These are phyloP conservation scores for Carallia brachiata DNA, from an alignment of 345 rosid species.

Conservation along the genomic window DNA sequence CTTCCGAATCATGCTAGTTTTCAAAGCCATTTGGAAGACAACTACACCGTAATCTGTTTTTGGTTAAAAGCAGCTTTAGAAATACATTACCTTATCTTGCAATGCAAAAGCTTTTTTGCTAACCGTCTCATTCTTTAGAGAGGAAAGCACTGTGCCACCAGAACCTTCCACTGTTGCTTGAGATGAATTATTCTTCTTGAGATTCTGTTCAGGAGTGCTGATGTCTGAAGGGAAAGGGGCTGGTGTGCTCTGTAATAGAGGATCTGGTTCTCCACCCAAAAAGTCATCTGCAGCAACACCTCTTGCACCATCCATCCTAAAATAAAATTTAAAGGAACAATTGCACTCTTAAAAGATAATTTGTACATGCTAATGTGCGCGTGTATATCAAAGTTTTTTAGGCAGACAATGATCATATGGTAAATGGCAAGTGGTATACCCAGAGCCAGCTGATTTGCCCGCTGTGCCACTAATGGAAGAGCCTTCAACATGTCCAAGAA, in stretches of 20 bases:
- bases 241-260: constrained; percentile 26
- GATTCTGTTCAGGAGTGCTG: constrained; percentile 40
- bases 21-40: constrained; percentile 8
- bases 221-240: constrained; percentile 28
- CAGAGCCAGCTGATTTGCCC: constrained; percentile 31
- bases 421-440: constrained; percentile 31
- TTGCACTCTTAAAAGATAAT: not conserved
- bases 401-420: too few species aligned
- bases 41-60: not conserved
- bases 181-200: constrained; percentile 33
- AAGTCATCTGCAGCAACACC: constrained; percentile 32
- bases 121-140: constrained; percentile 66
- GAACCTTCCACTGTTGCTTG: constrained; percentile 48
- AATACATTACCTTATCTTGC: constrained; percentile 79
- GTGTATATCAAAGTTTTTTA: too few species aligned
- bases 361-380: too few species aligned
- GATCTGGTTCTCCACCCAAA: constrained; percentile 36
- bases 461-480: constrained; percentile 35
- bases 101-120: constrained; percentile 77
- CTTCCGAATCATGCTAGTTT: not conserved
- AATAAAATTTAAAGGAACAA: constrained; percentile 12
- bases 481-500: constrained; percentile 31
- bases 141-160: constrained; percentile 36
- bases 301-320: constrained; percentile 45
- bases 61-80: not conserved